These are phyloP conservation scores for Pisolithus sp. DNA, from an alignment of 768 basidiomycete genomes.

Conservation along the genomic window DNA sequence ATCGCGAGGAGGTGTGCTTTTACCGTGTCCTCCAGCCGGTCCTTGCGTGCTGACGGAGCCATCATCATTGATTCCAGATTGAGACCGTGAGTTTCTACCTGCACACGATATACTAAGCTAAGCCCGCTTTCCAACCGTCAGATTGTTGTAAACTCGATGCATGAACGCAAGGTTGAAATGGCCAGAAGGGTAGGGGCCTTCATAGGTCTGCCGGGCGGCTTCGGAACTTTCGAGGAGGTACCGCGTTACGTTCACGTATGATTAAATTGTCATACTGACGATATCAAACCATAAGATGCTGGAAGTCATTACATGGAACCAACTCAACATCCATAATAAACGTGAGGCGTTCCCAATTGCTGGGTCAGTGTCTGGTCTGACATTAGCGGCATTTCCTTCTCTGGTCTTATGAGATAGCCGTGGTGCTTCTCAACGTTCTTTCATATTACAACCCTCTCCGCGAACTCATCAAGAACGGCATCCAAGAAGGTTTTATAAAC, in stretches of 20 bases:
- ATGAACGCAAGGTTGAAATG: slow-evolving; percentile 89
- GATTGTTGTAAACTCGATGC: slow-evolving; percentile 78
- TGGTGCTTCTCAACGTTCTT: slow-evolving; percentile 81
- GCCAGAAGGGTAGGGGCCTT: slow-evolving; percentile 76
- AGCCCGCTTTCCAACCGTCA: slow-evolving; percentile 18
- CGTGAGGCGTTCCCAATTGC: slow-evolving; percentile 39
- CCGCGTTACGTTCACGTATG: slow-evolving; percentile 15
- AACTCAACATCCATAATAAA: slow-evolving; percentile 80
- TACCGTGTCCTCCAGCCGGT: neutral
- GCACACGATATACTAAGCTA: neutral
- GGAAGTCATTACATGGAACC: slow-evolving; percentile 94
- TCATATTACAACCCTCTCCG: slow-evolving; percentile 82
- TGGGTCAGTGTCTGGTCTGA: too few relatives aligned
- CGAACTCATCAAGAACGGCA: slow-evolving; percentile 58
- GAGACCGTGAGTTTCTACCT: slow-evolving; percentile 24
- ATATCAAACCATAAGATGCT: slow-evolving; percentile 45
- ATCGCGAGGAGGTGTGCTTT: slow-evolving; percentile 28
- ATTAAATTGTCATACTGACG: slow-evolving; percentile 6
- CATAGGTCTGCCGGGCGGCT: slow-evolving; percentile 87
- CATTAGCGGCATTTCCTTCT: slow-evolving; percentile 1
- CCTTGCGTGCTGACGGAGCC: neutral
- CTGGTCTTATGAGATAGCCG: slow-evolving; percentile 40
- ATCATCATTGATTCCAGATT: slow-evolving; percentile 12
- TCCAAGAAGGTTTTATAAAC: slow-evolving; percentile 70
- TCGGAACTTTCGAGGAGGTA: slow-evolving; percentile 91